These are phyloP conservation scores for Sphaerosporella brunnea DNA, from an alignment of 495 filamentous ascomycete genomes.

Conservation along the genomic window DNA sequence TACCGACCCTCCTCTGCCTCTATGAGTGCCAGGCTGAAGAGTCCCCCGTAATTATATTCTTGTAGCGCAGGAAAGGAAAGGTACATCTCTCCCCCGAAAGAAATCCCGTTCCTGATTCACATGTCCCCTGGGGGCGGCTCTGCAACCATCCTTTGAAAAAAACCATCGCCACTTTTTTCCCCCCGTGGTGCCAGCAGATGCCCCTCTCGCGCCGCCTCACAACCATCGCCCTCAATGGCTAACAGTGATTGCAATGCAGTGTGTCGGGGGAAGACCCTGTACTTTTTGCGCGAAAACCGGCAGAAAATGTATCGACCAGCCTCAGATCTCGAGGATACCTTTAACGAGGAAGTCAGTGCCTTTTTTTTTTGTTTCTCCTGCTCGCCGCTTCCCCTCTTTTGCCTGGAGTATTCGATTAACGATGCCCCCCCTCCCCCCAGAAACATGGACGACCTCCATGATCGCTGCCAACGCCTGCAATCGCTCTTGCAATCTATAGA, in stretches of 20 bases:
- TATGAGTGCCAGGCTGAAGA: constrained; percentile 5
- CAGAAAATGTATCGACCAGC: constrained; percentile 23
- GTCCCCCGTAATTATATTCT: background rate
- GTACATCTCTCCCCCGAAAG: constrained; percentile 4
- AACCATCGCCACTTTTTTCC: background rate
- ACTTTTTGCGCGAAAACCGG: constrained; percentile 22
- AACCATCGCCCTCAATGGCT: constrained; percentile 3
- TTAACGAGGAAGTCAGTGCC: constrained; percentile 27
- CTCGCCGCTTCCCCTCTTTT: background rate
- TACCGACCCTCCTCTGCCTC: background rate
- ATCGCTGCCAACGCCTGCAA: constrained; percentile 23
- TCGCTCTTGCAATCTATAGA: constrained; percentile 22
- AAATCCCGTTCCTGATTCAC: too few species aligned
- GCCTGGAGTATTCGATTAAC: background rate
- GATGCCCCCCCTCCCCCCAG: constrained; percentile 7
- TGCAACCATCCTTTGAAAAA: background rate
- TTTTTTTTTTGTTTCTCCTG: too few species aligned
- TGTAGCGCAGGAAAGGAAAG: constrained; percentile 19
- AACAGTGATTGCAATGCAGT: constrained; percentile 7
- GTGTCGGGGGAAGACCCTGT: constrained; percentile 25
- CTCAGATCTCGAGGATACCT: constrained; percentile 25
- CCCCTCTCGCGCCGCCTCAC: background rate
- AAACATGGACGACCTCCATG: constrained; percentile 26
- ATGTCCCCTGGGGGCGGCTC: too few species aligned
- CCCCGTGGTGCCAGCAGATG: background rate